These are phyloP conservation scores for Colletotrichum spaethianum DNA, from an alignment of 2,329 filamentous ascomycete genomes.

Conservation along the genomic window DNA sequence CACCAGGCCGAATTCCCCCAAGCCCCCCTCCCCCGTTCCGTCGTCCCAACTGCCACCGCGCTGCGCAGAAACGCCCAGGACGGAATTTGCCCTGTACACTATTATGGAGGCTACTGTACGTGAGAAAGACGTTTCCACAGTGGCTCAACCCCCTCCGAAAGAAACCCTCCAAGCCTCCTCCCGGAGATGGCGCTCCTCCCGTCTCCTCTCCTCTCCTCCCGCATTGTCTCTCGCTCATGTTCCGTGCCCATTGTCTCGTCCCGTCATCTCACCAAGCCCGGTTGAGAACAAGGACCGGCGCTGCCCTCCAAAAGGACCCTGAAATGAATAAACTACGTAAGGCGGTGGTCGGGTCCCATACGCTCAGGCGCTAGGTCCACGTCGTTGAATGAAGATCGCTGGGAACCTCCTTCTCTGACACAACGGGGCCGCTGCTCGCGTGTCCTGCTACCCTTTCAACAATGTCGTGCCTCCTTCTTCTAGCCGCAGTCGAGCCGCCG, in stretches of 20 bases:
- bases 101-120: background rate
- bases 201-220: background rate
- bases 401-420: conserved; percentile 23
- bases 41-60: conserved; percentile 18
- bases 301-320: conserved; percentile 31
- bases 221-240: conserved; percentile 22
- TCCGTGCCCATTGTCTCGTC: conserved; percentile 17
- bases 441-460: background rate
- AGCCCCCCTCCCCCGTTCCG: background rate
- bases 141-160: conserved; percentile 25
- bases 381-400: conserved; percentile 32
- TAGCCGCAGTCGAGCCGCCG: conserved; percentile 28
- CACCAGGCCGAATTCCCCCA: background rate
- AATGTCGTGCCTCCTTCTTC: conserved; percentile 6
- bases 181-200: background rate
- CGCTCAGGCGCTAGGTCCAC: conserved; percentile 20
- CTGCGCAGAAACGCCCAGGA: background rate
- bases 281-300: conserved; percentile 27
- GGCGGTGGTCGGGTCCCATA: conserved; percentile 5
- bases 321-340: conserved; percentile 37
- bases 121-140: conserved; percentile 21
- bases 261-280: background rate
- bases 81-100: background rate
- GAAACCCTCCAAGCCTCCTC: conserved; percentile 12
- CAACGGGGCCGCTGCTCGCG: conserved; percentile 30